Conservation (phyloP, 2,329 filamentous ascomycete genomes). For the Aureobasidium uvarum region DNA sequence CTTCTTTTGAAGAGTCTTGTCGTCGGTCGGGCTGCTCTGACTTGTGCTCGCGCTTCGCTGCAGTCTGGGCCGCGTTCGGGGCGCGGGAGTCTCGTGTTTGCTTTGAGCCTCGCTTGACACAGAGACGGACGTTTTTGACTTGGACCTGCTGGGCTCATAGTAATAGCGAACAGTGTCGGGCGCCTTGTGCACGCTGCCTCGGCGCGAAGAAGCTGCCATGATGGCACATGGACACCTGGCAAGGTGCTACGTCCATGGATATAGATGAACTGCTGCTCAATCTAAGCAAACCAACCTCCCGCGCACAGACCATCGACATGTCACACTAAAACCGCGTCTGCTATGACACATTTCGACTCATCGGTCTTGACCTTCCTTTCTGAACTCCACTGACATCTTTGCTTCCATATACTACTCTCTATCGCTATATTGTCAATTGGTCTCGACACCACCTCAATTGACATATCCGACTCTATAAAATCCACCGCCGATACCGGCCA, state of each 20-base stretch:
- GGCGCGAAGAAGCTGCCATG: slow-evolving; percentile 14
- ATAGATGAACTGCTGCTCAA: neutral
- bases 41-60: slow-evolving; percentile 12
- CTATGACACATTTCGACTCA: slow-evolving; percentile 24
- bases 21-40: neutral
- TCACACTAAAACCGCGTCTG: neutral
- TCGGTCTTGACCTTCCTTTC: slow-evolving; percentile 17
- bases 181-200: neutral
- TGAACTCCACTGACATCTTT: neutral
- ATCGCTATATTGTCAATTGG: neutral
- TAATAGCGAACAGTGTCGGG: slow-evolving; percentile 1
- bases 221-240: neutral
- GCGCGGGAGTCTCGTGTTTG: neutral
- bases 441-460: slow-evolving; percentile 7
- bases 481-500: slow-evolving; percentile 21
- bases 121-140: slow-evolving; percentile 2
- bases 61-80: slow-evolving; percentile 17
- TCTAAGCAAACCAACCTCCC: neutral
- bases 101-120: slow-evolving; percentile 1
- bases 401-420: neutral
- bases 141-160: slow-evolving; percentile 1
- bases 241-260: too few species aligned
- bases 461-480: neutral
- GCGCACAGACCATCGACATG: slow-evolving; percentile 4
- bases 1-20: neutral